A percentile compares a stretch with the other conserved stretches of the same genome.
These are phyloP conservation scores for Nitzschia sp. DNA, from an alignment of 108 stramenopile species.

Conservation along the genomic window DNA sequence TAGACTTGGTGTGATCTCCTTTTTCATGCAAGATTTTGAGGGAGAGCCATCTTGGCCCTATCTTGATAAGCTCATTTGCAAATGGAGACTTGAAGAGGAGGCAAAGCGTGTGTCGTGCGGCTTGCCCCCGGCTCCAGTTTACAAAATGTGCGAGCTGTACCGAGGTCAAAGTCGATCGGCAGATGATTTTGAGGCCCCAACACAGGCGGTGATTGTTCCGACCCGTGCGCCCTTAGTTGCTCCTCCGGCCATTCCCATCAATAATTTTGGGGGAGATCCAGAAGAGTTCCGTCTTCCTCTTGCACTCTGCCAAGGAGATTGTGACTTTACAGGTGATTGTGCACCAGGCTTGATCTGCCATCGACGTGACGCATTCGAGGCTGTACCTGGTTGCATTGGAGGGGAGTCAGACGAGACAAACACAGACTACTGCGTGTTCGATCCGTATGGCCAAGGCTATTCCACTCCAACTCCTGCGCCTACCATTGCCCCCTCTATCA, in stretches of 20 bases:
- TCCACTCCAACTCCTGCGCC: slow-evolving; percentile 18
- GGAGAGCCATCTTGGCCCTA: slow-evolving; percentile 30
- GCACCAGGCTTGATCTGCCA: slow-evolving; percentile 48
- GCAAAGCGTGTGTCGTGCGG: slow-evolving; percentile 33
- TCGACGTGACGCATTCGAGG: slow-evolving; percentile 33
- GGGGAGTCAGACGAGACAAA: slow-evolving; percentile 19
- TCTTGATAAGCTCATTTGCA: slow-evolving; percentile 47
- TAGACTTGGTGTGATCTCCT: slow-evolving; percentile 30
- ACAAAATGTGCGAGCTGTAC: slow-evolving; percentile 45
- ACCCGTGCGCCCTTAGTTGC: slow-evolving; percentile 9
- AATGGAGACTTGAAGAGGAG: slow-evolving; percentile 40
- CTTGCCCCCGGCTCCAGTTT: slow-evolving; percentile 35
- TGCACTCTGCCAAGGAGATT: slow-evolving; percentile 58
- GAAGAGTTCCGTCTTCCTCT: slow-evolving; percentile 37
- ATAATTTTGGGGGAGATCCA: slow-evolving; percentile 27
- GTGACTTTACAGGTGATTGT: slow-evolving; percentile 59
- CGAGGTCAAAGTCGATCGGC: slow-evolving; percentile 35
- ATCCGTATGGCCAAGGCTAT: slow-evolving; percentile 32
- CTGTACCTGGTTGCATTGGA: slow-evolving; percentile 65
- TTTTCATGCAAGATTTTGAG: slow-evolving; percentile 45
- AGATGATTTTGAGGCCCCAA: slow-evolving; percentile 24
- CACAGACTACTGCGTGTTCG: slow-evolving; percentile 39
- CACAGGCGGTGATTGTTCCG: background rate
- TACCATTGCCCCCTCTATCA: slow-evolving; percentile 24
- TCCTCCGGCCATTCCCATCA: slow-evolving; percentile 23